phyloP scores from a whole-genome alignment of 768 basidiomycete species.

The Pleurotus platypus region DNA sequence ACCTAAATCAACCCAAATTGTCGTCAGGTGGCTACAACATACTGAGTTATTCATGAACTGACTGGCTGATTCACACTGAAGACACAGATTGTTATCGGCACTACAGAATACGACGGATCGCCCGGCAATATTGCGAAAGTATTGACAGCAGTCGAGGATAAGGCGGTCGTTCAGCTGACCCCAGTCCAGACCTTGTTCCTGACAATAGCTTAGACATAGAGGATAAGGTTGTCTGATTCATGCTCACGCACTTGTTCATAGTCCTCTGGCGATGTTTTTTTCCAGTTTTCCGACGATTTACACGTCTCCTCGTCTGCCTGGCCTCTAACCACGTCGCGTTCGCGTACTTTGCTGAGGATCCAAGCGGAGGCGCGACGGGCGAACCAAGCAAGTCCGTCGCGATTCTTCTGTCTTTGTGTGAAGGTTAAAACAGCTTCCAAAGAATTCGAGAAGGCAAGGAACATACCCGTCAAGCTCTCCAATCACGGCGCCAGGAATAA shows the following conservation, averaged over 20 bases:
- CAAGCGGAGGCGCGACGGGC: conserved; percentile 69
- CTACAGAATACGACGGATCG: conserved; percentile 61
- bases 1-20: conserved; percentile 18
- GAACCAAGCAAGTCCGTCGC: conserved; percentile 50
- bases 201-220: conserved; percentile 1
- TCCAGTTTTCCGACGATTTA: conserved; percentile 61
- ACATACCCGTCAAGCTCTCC: conserved; percentile 71
- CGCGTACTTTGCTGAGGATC: conserved; percentile 59
- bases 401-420: conserved; percentile 43
- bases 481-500: conserved; percentile 75
- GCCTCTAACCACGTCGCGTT: conserved; percentile 51
- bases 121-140: conserved; percentile 40
- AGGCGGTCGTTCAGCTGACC: conserved; percentile 61
- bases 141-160: conserved; percentile 75
- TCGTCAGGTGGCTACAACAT: too few species aligned
- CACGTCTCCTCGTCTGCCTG: conserved; percentile 64
- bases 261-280: conserved; percentile 15
- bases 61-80: conserved; percentile 48
- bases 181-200: conserved; percentile 14
- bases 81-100: conserved; percentile 64
- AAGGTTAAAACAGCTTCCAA: not conserved
- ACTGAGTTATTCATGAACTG: conserved; percentile 12
- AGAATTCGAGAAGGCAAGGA: not conserved
- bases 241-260: not conserved
- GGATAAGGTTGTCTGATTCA: not conserved